Evolutionary conservation across 768 basidiomycete species (phyloP).

Genomic region (Coprinopsis strossmayeri): DNA sequence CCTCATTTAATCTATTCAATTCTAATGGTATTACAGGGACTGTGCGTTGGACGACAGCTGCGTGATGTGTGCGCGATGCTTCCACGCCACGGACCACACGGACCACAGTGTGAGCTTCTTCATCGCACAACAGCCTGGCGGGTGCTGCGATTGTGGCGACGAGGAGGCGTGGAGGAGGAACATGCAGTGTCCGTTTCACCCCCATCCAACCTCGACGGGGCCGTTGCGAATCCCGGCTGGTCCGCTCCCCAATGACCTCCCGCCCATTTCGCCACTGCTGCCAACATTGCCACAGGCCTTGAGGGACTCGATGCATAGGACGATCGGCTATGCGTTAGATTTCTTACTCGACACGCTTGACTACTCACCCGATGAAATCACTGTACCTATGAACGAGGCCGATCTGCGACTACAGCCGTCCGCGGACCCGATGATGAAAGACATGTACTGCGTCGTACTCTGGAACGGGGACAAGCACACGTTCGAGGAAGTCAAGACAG

Average conservation of each 20-base stretch:
- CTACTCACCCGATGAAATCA: constrained; percentile 72
- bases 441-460: constrained; percentile 74
- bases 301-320: constrained; percentile 66
- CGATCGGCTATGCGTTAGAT: constrained; percentile 73
- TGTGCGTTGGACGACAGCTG: constrained; percentile 88
- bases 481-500: constrained; percentile 76
- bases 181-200: constrained; percentile 71
- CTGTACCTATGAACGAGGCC: constrained; percentile 58
- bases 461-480: constrained; percentile 99
- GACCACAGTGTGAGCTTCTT: constrained; percentile 93
- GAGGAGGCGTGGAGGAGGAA: constrained; percentile 75
- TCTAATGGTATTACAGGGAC: constrained; percentile 47
- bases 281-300: constrained; percentile 56
- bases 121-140: constrained; percentile 85
- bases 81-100: constrained; percentile 78
- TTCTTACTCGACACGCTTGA: constrained; percentile 80
- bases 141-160: constrained; percentile 95
- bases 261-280: constrained; percentile 53
- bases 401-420: constrained; percentile 70
- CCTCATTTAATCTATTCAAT: neutral
- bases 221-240: constrained; percentile 37
- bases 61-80: constrained; percentile 86
- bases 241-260: constrained; percentile 44
- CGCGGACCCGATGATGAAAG: constrained; percentile 72
- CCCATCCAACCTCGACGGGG: constrained; percentile 29